Percentiles rank a stretch among this genome's conserved stretches.
These are phyloP conservation scores for Delitschia confertaspora DNA, from an alignment of 495 filamentous ascomycete genomes.

Conservation along the genomic window DNA sequence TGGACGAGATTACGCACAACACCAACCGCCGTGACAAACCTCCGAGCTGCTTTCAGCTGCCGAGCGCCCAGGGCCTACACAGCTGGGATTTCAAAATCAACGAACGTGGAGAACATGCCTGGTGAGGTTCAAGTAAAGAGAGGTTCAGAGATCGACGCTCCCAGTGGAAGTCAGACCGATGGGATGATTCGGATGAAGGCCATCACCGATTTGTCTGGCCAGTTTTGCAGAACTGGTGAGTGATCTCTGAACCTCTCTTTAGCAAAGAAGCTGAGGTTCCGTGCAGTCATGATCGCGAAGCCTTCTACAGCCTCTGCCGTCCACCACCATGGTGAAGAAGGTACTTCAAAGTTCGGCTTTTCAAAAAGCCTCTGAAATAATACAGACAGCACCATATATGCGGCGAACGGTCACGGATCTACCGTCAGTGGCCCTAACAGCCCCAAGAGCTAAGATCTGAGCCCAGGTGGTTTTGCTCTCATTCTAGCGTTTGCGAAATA, in stretches of 20 bases:
- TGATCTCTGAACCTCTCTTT: not conserved
- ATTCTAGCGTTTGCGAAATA: conserved; percentile 58
- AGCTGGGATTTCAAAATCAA: no score
- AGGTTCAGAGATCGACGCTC: conserved; percentile 26
- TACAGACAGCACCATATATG: conserved; percentile 47
- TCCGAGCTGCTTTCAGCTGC: conserved; percentile 13
- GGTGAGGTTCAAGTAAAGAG: conserved; percentile 28
- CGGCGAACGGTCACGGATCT: conserved; percentile 40
- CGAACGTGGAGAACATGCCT: conserved; percentile 19
- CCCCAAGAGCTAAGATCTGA: conserved; percentile 43
- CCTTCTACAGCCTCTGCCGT: conserved; percentile 44
- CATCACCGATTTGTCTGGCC: conserved; percentile 50
- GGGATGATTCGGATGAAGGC: conserved; percentile 49
- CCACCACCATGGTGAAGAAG: conserved; percentile 47
- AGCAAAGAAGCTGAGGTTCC: conserved; percentile 23
- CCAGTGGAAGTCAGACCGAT: conserved; percentile 39
- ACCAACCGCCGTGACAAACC: no score
- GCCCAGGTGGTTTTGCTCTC: conserved; percentile 54
- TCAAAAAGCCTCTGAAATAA: conserved; percentile 2
- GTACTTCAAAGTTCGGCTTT: conserved; percentile 7
- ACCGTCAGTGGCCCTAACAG: conserved; percentile 40
- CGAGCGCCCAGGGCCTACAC: no score
- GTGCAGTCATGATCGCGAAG: conserved; percentile 45
- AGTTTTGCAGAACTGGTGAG: conserved; percentile 39
- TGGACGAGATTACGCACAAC: no score